These are phyloP conservation scores for Thamnidium elegans DNA, from an alignment of 192 early-diverging fungal species.

Conservation along the genomic window DNA sequence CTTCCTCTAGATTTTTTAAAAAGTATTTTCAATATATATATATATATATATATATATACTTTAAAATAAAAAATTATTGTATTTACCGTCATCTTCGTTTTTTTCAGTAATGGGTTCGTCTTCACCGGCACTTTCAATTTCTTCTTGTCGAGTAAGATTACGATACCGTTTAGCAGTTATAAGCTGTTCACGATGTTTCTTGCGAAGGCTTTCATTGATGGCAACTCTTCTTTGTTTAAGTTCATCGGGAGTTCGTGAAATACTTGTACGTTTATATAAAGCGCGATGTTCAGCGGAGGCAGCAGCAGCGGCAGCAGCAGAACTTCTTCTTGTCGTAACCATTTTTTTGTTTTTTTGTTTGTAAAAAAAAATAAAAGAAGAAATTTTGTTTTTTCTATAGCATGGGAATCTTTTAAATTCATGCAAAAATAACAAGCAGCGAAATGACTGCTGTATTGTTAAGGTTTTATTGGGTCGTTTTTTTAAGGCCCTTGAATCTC, in stretches of 20 bases:
- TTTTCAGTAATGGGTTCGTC: conserved; percentile 1
- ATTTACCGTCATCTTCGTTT: conserved; percentile 16
- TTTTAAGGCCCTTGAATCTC: too few relatives aligned
- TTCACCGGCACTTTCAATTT: conserved; percentile 22
- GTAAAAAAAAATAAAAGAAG: too few relatives aligned
- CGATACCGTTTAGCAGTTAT: conserved; percentile 66
- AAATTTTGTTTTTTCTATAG: neutral
- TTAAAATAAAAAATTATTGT: neutral
- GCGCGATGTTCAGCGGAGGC: conserved; percentile 21
- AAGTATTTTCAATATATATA: neutral
- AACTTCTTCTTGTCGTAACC: too few relatives aligned
- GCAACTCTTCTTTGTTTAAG: conserved; percentile 50
- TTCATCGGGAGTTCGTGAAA: conserved; percentile 48
- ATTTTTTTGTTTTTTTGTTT: too few relatives aligned
- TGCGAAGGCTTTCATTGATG: conserved; percentile 57
- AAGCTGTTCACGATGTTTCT: conserved; percentile 63
- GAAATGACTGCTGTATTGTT: too few relatives aligned
- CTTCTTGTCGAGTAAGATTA: conserved; percentile 30
- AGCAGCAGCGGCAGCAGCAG: too few relatives aligned
- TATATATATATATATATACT: neutral
- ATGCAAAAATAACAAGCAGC: too few relatives aligned
- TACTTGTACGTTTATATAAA: conserved; percentile 50
- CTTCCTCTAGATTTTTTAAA: conserved; percentile 12
- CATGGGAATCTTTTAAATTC: conserved; percentile 12
- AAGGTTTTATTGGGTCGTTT: too few relatives aligned